Evolutionary conservation across 495 filamentous ascomycete genomes (phyloP), one percentile per base, ranked within the genome.

Genomic region (Neurospora pannonica): DNA sequence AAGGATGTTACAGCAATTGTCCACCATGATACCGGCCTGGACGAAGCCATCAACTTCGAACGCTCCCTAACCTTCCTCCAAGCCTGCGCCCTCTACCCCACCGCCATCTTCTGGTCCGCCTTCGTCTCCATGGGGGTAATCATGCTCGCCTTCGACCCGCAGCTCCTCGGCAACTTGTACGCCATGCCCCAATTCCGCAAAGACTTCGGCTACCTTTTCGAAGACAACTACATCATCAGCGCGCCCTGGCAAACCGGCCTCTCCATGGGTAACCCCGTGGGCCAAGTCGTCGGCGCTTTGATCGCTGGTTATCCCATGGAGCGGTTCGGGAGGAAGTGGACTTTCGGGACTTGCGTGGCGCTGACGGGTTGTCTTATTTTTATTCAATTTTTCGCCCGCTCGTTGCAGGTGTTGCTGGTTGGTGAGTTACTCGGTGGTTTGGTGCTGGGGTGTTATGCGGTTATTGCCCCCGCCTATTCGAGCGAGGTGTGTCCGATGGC

Each of bases 401-500:
- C 80, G 19, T 75, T 85, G 11, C 73, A 79, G 67, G 81, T 82
- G 21, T 84, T 82, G 72, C 81, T 80, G 73, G 87, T 84, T 24
- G 87, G 86, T 70, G 87, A 89, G 76, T 78, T 89, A 19, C 79
- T 90, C 2, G 84, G 85, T 21, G 87, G 88, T 1, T 80, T 89
- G 15, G 86, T 87, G 9, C 81, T 86, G 37, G 87, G 87, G 28
- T 84, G 87, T 69, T 88, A 85, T 77, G 87, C 85, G 8, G 82
- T 84, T 21, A 85, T 90, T 17, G 88, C 88, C 4, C 87, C 88
- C 0, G 88, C 89, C 17, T 92, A 92, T 76, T 87, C 89, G 4
- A 89, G 88, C 6, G 90, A 92, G 78, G 87, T 91, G 31, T 88
- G 85, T 71, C 89, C 90, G 1, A 83, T 88, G 73, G 85, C 85